Evolutionary conservation across 1,284 basidiomycete species (phyloP).

Genomic region (Trichosporon inkin): DNA sequence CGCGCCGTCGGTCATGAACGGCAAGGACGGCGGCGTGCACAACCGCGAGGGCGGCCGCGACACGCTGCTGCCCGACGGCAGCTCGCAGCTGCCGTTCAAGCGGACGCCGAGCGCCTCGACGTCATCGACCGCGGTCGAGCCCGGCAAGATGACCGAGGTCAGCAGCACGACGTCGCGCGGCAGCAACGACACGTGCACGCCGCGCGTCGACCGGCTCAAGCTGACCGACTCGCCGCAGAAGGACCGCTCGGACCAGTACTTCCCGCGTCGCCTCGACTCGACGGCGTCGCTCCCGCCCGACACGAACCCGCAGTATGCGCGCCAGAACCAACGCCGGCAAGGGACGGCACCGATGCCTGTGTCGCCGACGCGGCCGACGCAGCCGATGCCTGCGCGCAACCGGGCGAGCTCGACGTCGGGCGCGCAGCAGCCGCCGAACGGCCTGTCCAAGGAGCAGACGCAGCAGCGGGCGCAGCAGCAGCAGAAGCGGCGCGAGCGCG

Average conservation of each 20-base stretch:
- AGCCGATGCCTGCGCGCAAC: neutral
- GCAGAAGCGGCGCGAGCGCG: conserved; percentile 42
- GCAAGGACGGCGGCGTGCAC: conserved; percentile 21
- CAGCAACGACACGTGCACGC: conserved; percentile 27
- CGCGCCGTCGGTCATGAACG: conserved; percentile 40
- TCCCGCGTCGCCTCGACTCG: conserved; percentile 65
- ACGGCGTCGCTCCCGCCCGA: conserved; percentile 58
- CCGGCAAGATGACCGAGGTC: neutral
- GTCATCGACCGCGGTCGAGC: conserved; percentile 31
- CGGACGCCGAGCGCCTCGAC: conserved; percentile 33
- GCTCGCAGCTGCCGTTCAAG: conserved; percentile 39
- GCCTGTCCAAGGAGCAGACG: conserved; percentile 1
- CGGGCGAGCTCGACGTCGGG: neutral
- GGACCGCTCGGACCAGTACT: conserved; percentile 63
- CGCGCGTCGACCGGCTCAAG: conserved; percentile 25
- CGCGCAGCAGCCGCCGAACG: neutral
- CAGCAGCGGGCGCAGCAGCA: conserved; percentile 30
- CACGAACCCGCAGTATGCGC: conserved; percentile 1
- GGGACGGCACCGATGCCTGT: conserved; percentile 17
- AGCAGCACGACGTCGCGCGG: conserved; percentile 15
- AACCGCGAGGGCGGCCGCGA: conserved; percentile 27
- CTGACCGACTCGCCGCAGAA: conserved; percentile 32
- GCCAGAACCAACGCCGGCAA: conserved; percentile 23
- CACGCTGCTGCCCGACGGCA: conserved; percentile 37
- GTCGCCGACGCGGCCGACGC: neutral